Base-by-base conservation (phyloP, 257 asterid genomes). In the Nicotiana undulata region DNA sequence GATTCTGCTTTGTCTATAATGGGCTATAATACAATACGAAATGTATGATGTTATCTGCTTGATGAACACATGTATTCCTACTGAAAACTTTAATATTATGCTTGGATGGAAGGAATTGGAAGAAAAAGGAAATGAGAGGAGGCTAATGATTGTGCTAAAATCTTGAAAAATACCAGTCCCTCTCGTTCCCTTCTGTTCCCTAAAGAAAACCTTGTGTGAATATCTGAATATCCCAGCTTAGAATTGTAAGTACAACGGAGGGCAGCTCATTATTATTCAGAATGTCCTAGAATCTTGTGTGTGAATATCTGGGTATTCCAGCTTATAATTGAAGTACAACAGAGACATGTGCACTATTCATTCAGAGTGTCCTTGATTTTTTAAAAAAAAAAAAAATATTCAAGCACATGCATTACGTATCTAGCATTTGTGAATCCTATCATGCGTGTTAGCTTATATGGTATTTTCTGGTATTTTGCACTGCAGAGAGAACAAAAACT, bases 401-500 rank as follows among this genome's bases (percentile, higher is more conserved):
- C 76, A 22, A 53, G 75, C 28, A 16, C 37, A n/a, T 24, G 74
- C 59, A 32, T 76, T 55, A 76, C 51, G 9, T 59, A 16, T 46
- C 67, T 24, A 52, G 81, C 34, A 12, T n/a, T 17, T 82, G 61
- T 51, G 61, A 34, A 79, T 79, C 29, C 51, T 61, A 26, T 79
- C 63, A 63, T 20, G 26, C 9, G 53, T 5, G 59, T 46, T 61
- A 46, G 29, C 20, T 72, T 66, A 79, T 80, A 46, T 15, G 60
- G 6, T 44, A 18, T 4, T 49, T 11, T 44, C 15, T 79, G 51
- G 52, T 63, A 60, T 76, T 80, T 15, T 80, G 58, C 79, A 55
- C 76, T 86, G 85, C 87, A 95, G 99, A 89, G 99, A 95, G 88
- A 95, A 95, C 93, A 95, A 91, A 90, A 95, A 90, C 88, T 90